Conservation (phyloP, 805 yeast genomes). For the Ogataea angusta region DNA sequence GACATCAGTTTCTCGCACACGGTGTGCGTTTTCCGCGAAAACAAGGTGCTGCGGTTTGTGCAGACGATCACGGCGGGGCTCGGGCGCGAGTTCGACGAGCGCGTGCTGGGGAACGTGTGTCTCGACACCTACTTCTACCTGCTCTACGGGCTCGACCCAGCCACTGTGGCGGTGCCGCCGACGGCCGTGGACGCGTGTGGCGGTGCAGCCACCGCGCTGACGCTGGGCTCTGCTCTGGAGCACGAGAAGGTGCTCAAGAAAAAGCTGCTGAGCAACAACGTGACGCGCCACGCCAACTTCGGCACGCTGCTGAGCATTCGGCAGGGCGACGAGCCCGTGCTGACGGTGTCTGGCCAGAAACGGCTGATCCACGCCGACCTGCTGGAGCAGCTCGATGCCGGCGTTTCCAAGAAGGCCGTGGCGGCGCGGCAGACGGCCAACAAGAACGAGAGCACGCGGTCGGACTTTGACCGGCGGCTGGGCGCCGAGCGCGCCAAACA, state of each 20-base stretch:
- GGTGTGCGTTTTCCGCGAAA: conserved; percentile 55
- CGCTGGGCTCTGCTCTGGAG: conserved; percentile 49
- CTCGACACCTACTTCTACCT: conserved; percentile 69
- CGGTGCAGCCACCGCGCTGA: conserved; percentile 21
- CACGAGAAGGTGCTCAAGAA: conserved; percentile 55
- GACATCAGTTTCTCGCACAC: conserved; percentile 67
- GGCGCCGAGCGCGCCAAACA: conserved; percentile 24
- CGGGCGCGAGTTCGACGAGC: conserved; percentile 59
- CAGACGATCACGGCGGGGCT: conserved; percentile 68
- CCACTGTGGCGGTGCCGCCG: conserved; percentile 22
- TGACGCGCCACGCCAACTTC: conserved; percentile 77
- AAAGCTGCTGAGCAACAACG: conserved; percentile 19
- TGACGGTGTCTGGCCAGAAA: conserved; percentile 69
- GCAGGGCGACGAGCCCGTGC: conserved; percentile 52
- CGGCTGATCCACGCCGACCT: conserved; percentile 44
- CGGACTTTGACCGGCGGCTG: conserved; percentile 30
- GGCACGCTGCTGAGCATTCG: conserved; percentile 81
- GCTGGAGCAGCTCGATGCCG: conserved; percentile 60
- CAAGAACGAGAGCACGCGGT: conserved; percentile 24
- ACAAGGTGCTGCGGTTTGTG: conserved; percentile 69
- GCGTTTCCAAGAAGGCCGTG: conserved; percentile 58
- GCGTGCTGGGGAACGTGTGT: conserved; percentile 56
- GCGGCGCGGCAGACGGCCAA: conserved; percentile 12
- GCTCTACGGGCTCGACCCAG: conserved; percentile 51
- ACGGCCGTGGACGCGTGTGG: no score